Evolutionary conservation across 495 filamentous ascomycete genomes (phyloP), one percentile per base, ranked within the genome.

Genomic region (Xylaria sp.): DNA sequence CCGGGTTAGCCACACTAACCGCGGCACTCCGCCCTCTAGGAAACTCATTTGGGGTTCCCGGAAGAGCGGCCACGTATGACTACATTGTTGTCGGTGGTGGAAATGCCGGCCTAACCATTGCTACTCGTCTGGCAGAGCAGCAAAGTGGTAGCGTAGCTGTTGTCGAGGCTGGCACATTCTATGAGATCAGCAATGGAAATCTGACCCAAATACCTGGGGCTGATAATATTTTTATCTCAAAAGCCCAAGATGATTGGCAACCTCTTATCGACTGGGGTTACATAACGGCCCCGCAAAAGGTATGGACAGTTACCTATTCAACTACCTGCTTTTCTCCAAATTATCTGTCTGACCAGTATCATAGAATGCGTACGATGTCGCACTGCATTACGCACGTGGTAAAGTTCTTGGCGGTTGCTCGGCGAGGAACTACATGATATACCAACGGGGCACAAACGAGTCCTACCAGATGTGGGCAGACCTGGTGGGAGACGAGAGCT

Each of bases 251-350:
- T 26, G 48, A 53, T 26, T 53, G 48, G 43, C 48, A 53, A 21
- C 48, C 21, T 21, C 21, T 53, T 5, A 26, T 19, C 19, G 48
- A 53, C 14, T 53, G 48, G 48, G 48, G 19, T 15, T 85, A 86
- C 79, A 73, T 61, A 17, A 71, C 71, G 19, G 41, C 75, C 15
- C 64, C 70, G 6, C 74, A 75, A 73, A 31, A 29, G 58, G 72
- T 69, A 40, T 21, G 48, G 21, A 53, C 7, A 26, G 35, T 7
- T 7, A 8, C n/a, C n/a, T n/a, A n/a, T n/a, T n/a, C n/a, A 53
- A 11, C 14, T 26, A 53, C 2, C 48, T 26, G 11, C 7, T n/a
- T 11, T 53, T 21, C 21, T 21, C 7, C 43, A 14, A 53, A 53
- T 9, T 11, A 9, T 21, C 21, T 4, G 21, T 53, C 48, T 53